Evolutionary conservation across 768 basidiomycete species (phyloP).

Genomic region (Pisolithus albus): DNA sequence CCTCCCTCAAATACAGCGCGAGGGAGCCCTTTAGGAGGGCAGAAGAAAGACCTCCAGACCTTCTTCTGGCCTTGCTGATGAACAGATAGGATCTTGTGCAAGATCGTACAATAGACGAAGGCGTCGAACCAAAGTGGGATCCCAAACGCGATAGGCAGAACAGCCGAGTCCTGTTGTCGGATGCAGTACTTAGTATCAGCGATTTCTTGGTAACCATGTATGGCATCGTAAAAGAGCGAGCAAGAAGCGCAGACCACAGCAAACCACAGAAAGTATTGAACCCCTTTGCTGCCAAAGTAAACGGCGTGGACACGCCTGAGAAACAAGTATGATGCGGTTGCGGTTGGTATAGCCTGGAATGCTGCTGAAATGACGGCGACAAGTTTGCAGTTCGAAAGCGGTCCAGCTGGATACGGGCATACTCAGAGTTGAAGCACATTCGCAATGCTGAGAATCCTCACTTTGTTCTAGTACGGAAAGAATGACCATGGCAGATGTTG

Average conservation of each 20-base stretch:
- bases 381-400: constrained; percentile 15
- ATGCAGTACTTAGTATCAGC: constrained; percentile 30
- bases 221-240: constrained; percentile 20
- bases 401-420: constrained; percentile 12
- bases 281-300: constrained; percentile 16
- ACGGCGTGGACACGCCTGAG: constrained; percentile 33
- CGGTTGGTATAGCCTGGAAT: constrained; percentile 14
- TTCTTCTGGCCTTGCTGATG: constrained; percentile 3
- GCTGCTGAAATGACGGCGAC: constrained; percentile 11
- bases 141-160: constrained; percentile 22
- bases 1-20: constrained; percentile 30
- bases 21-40: constrained; percentile 19
- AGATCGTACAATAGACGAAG: constrained; percentile 30
- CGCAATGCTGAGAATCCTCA: constrained; percentile 1
- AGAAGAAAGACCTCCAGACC: constrained; percentile 16
- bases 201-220: constrained; percentile 20
- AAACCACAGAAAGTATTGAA: constrained; percentile 27
- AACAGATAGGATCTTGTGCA: constrained; percentile 20
- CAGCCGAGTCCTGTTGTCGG: constrained; percentile 14
- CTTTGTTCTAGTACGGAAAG: constrained; percentile 16
- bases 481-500: neutral
- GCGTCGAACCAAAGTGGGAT: constrained; percentile 26
- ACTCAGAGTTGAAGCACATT: neutral
- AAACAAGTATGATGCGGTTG: constrained; percentile 30
- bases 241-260: constrained; percentile 20